Evolutionary conservation across 345 rosid species (phyloP).

Genomic region (Rhizophora apiculata): DNA sequence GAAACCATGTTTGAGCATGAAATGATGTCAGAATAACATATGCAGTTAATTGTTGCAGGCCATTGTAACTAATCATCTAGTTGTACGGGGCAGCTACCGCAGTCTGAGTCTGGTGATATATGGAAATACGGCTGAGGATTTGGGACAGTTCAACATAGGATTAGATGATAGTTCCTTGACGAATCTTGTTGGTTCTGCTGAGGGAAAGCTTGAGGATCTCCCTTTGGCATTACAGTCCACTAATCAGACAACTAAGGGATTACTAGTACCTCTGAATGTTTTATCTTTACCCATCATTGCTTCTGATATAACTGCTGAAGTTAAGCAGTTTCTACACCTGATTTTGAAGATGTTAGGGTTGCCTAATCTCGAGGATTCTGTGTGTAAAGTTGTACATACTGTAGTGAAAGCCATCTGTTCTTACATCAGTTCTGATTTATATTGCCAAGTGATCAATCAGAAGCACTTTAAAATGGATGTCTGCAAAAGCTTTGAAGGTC

Average conservation of each 20-base stretch:
- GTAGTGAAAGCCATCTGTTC: conserved; percentile 60
- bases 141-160: conserved; percentile 95
- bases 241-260: conserved; percentile 64
- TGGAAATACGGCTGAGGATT: conserved; percentile 95
- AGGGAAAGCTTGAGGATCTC: conserved; percentile 88
- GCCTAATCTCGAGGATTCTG: conserved; percentile 42
- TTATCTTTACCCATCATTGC: conserved; percentile 54
- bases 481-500: conserved; percentile 42
- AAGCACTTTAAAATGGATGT: conserved; percentile 36
- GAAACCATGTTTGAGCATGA: background rate
- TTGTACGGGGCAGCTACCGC: conserved; percentile 94
- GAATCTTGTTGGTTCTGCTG: conserved; percentile 79
- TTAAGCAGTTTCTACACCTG: conserved; percentile 67
- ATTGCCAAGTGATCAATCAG: conserved; percentile 35
- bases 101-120: conserved; percentile 87
- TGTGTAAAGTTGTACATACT: conserved; percentile 48
- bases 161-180: conserved; percentile 87
- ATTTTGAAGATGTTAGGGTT: conserved; percentile 56
- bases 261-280: conserved; percentile 55
- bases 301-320: conserved; percentile 59
- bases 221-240: conserved; percentile 74
- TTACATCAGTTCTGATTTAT: conserved; percentile 41
- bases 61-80: conserved; percentile 93
- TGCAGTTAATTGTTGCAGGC: conserved; percentile 56
- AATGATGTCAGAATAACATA: background rate